These are phyloP conservation scores for Tulasnella sp. DNA, from an alignment of 768 basidiomycete species.

Conservation along the genomic window DNA sequence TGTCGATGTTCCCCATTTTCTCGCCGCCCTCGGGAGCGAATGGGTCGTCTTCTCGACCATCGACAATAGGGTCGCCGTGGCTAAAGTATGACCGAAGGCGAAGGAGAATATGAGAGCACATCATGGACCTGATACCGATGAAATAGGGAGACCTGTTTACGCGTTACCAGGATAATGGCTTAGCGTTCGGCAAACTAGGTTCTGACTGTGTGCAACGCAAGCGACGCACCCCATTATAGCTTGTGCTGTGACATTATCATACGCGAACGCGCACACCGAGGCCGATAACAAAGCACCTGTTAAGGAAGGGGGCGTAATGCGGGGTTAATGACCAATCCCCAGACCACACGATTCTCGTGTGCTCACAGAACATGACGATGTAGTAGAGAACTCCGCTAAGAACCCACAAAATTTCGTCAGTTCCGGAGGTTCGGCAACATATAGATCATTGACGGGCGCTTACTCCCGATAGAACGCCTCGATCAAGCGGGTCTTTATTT, in stretches of 20 bases:
- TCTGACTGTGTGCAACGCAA: not conserved
- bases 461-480: constrained; percentile 18
- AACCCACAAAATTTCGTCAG: not conserved
- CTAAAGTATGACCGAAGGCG: constrained; percentile 19
- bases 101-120: constrained; percentile 30
- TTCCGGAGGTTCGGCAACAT: not conserved
- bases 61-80: not conserved
- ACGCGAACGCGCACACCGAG: not conserved
- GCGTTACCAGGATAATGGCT: not conserved
- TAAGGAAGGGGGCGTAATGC: not conserved
- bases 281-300: not conserved
- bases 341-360: not conserved
- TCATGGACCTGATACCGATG: constrained; percentile 23
- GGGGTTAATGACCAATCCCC: not conserved
- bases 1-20: not conserved
- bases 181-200: not conserved
- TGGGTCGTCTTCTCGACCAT: not conserved
- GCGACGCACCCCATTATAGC: constrained; percentile 8
- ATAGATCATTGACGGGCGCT: not conserved
- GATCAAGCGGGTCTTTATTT: not conserved
- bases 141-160: not conserved
- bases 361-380: constrained; percentile 24
- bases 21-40: not conserved
- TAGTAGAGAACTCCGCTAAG: constrained; percentile 14
- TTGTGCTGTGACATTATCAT: not conserved